phyloP scores from a whole-genome alignment of 2,329 filamentous ascomycete genomes.

The Chaetothyriales sp. region DNA sequence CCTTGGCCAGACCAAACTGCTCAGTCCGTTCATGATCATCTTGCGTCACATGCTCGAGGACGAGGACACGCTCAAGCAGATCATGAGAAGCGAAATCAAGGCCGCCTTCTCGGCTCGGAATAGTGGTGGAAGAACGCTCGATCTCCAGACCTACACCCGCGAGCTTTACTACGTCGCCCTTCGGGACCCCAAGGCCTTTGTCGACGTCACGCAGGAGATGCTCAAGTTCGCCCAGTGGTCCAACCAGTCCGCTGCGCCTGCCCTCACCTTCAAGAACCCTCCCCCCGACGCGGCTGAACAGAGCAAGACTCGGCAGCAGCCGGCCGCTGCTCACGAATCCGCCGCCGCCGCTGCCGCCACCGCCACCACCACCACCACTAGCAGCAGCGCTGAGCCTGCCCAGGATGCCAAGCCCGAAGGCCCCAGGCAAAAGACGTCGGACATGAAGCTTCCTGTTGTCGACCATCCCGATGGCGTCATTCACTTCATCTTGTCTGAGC shows the following conservation, averaged over 20 bases:
- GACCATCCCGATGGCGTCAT: constrained; percentile 92
- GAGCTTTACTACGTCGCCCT: constrained; percentile 67
- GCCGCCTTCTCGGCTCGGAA: constrained; percentile 56
- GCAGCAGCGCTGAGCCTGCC: constrained; percentile 17
- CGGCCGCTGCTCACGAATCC: background rate
- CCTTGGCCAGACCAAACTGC: constrained; percentile 62
- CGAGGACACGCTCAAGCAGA: constrained; percentile 74
- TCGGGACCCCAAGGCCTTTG: constrained; percentile 70
- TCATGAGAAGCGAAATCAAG: constrained; percentile 82
- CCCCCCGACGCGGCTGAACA: constrained; percentile 29
- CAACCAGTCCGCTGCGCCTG: constrained; percentile 4
- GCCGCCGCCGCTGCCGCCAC: too few species aligned
- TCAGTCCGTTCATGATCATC: constrained; percentile 61
- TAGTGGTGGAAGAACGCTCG: constrained; percentile 41
- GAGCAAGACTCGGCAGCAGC: background rate
- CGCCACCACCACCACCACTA: too few species aligned
- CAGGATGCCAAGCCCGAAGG: constrained; percentile 8
- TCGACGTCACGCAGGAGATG: constrained; percentile 75
- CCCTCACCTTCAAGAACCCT: constrained; percentile 26
- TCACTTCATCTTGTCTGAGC: constrained; percentile 83
- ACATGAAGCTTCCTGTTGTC: constrained; percentile 69
- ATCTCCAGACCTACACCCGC: constrained; percentile 61
- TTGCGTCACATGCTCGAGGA: constrained; percentile 90
- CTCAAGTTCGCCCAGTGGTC: constrained; percentile 45
- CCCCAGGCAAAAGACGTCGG: constrained; percentile 43